Conservation (phyloP, 2,329 filamentous ascomycete genomes). For the Hymenoscyphus scutula region DNA sequence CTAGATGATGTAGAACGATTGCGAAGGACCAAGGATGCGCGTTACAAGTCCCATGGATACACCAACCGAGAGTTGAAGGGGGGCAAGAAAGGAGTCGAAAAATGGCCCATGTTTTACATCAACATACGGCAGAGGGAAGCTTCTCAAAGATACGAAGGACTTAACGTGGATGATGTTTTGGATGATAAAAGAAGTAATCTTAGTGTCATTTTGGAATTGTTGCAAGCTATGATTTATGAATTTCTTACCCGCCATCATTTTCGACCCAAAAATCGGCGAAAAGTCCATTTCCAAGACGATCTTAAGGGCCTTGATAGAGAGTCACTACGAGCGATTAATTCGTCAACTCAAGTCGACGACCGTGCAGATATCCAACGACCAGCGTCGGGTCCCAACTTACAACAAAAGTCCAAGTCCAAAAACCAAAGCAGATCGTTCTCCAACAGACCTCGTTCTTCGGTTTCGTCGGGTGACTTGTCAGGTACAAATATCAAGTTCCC, state of each 20-base stretch:
- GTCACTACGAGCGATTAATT: no score
- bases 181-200: slow-evolving; percentile 44
- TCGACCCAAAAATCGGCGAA: slow-evolving; percentile 23
- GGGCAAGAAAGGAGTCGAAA: slow-evolving; percentile 65
- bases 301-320: not conserved
- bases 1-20: slow-evolving; percentile 39
- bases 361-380: not conserved
- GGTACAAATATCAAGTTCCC: slow-evolving; percentile 29
- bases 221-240: slow-evolving; percentile 66
- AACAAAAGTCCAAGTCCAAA: not conserved
- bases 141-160: not conserved
- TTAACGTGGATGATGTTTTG: slow-evolving; percentile 42
- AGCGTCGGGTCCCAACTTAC: not conserved
- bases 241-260: slow-evolving; percentile 76
- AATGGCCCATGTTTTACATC: slow-evolving; percentile 89
- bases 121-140: slow-evolving; percentile 49
- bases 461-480: slow-evolving; percentile 14
- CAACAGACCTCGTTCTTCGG: not conserved
- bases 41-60: slow-evolving; percentile 47
- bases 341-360: not conserved
- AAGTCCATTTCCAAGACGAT: not conserved
- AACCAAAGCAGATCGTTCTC: not conserved
- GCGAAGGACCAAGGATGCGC: slow-evolving; percentile 38
- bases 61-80: slow-evolving; percentile 51
- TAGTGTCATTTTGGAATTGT: slow-evolving; percentile 57